Conservation (phyloP, 306 rosid species). For the Astragalus glycyphyllos region DNA sequence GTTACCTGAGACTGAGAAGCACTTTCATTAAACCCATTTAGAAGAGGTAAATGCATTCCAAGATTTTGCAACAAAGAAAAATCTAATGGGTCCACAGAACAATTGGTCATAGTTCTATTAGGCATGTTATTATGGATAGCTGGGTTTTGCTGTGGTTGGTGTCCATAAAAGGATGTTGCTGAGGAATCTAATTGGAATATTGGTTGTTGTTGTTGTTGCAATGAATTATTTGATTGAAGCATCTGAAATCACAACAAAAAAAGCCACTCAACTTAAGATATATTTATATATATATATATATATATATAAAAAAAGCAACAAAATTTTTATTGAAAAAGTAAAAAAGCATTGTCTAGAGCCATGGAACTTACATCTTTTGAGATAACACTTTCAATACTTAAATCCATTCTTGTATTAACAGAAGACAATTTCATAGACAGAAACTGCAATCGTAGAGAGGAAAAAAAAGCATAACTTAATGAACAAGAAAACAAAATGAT, state of each 20-base stretch:
- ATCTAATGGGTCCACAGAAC: conserved; percentile 70
- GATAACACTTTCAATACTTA: conserved; percentile 65
- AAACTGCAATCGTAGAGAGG: conserved; percentile 54
- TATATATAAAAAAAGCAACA: neutral
- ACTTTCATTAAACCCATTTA: conserved; percentile 50
- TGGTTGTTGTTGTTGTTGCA: conserved; percentile 61
- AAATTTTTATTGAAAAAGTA: conserved; percentile 27
- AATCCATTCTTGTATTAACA: conserved; percentile 83
- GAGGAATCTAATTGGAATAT: conserved; percentile 80
- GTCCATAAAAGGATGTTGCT: conserved; percentile 67
- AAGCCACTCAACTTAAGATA: conserved; percentile 33
- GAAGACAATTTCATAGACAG: conserved; percentile 94
- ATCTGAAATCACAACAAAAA: conserved; percentile 56
- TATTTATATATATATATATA: too few species aligned
- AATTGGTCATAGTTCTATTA: conserved; percentile 54
- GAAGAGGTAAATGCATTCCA: conserved; percentile 63
- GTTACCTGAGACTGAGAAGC: conserved; percentile 81
- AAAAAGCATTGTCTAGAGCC: conserved; percentile 33
- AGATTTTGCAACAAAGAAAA: conserved; percentile 62
- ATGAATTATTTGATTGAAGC: conserved; percentile 63
- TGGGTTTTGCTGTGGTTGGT: conserved; percentile 61
- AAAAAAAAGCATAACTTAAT: conserved; percentile 31
- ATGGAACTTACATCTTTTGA: conserved; percentile 78
- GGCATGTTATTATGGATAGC: conserved; percentile 55
- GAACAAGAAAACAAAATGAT: conserved; percentile 45